Evolutionary conservation across 257 asterid genomes (phyloP).

Genomic region (Henckelia pumila): DNA sequence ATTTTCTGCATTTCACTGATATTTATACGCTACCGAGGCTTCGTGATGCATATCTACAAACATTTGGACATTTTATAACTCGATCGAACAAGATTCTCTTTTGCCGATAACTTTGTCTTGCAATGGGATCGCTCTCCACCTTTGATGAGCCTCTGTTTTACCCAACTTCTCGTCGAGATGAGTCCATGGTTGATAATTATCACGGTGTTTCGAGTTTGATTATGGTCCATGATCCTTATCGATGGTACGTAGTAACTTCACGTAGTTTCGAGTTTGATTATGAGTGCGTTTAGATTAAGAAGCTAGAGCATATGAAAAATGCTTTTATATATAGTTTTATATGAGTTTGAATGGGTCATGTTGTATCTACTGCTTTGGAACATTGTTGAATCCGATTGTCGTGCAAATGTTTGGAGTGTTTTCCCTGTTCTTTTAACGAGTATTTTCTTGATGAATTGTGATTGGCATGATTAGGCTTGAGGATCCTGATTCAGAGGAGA

Average conservation of each 20-base stretch:
- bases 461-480: slow-evolving; percentile 65
- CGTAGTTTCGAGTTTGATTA: background rate
- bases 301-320: background rate
- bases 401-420: background rate
- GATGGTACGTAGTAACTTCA: slow-evolving; percentile 69
- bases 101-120: background rate
- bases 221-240: slow-evolving; percentile 74
- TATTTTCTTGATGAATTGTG: slow-evolving; percentile 21
- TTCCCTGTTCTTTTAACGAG: background rate
- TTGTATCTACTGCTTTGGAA: too few species aligned
- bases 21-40: background rate
- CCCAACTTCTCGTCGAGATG: slow-evolving; percentile 74
- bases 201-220: too few species aligned
- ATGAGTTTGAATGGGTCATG: too few species aligned
- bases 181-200: slow-evolving; percentile 64
- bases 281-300: background rate
- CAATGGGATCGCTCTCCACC: slow-evolving; percentile 67
- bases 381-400: background rate
- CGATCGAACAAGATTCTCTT: background rate
- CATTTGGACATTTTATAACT: slow-evolving; percentile 8
- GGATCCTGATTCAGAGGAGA: slow-evolving; percentile 93
- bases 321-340: background rate
- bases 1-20: slow-evolving; percentile 18
- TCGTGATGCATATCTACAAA: slow-evolving; percentile 29
- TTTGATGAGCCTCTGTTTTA: slow-evolving; percentile 40